Conservation (phyloP, 371 early-diverging fungal species). For the Mucor indicus region DNA sequence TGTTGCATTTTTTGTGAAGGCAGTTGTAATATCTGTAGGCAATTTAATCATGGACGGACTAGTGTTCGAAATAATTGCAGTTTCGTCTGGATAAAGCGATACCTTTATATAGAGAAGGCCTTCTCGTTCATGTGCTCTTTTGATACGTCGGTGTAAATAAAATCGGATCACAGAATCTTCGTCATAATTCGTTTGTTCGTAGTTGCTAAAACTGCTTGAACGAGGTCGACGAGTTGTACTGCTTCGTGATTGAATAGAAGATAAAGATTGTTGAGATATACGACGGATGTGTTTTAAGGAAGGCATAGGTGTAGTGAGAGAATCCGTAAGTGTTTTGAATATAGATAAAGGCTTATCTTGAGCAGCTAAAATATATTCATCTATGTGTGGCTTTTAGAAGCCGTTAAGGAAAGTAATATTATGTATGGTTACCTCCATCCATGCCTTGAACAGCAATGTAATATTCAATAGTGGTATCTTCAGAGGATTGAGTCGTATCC, state of each 20-base stretch:
- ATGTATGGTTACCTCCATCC: constrained; percentile 61
- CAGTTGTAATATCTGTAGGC: not conserved
- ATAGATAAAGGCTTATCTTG: constrained; percentile 61
- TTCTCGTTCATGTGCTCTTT: constrained; percentile 35
- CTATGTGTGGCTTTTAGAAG: constrained; percentile 16
- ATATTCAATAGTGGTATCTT: constrained; percentile 39
- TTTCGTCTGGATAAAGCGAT: constrained; percentile 39
- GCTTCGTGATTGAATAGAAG: constrained; percentile 3
- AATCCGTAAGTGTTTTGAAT: constrained; percentile 56
- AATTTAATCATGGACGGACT: not conserved
- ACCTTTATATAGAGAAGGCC: constrained; percentile 43
- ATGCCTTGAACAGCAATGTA: constrained; percentile 56
- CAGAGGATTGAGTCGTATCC: constrained; percentile 23
- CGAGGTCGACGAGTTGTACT: constrained; percentile 18
- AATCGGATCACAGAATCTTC: constrained; percentile 45
- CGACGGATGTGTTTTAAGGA: constrained; percentile 30
- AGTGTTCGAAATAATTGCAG: not conserved
- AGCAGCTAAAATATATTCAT: constrained; percentile 51
- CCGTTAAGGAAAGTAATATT: too few relatives aligned
- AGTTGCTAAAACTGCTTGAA: constrained; percentile 45
- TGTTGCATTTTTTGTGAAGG: constrained; percentile 14
- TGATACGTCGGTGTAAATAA: constrained; percentile 43
- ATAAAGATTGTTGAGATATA: constrained; percentile 20
- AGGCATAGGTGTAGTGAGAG: constrained; percentile 61
- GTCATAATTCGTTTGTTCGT: constrained; percentile 39